Evolutionary conservation across 495 filamentous ascomycete species (phyloP).

Genomic region (Coniosporium apollinis): DNA sequence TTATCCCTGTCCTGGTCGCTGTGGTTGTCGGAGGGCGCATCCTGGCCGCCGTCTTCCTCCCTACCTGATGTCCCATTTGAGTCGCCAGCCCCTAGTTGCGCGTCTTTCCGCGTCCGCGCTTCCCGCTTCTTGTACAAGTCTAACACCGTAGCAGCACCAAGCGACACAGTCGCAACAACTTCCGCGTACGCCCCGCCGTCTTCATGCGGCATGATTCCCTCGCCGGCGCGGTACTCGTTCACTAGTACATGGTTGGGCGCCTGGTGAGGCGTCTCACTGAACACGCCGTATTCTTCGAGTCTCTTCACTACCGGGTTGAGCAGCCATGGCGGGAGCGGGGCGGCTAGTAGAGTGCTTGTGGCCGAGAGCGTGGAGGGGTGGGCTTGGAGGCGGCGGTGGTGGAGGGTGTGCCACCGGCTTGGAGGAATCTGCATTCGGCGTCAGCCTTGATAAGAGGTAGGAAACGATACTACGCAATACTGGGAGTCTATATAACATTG

Average conservation of each 20-base stretch:
- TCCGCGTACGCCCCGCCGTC: conserved; percentile 78
- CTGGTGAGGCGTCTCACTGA: conserved; percentile 51
- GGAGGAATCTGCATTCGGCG: conserved; percentile 15
- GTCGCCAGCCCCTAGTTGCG: conserved; percentile 12
- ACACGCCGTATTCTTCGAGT: conserved; percentile 44
- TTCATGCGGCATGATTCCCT: conserved; percentile 95
- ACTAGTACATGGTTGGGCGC: conserved; percentile 82
- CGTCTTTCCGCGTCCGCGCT: too few species aligned
- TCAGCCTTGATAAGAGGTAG: not conserved
- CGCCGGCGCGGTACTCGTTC: conserved; percentile 76
- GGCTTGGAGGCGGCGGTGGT: conserved; percentile 76
- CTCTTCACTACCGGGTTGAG: conserved; percentile 50
- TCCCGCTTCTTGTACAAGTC: conserved; percentile 62
- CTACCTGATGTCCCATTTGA: conserved; percentile 12
- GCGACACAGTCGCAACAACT: conserved; percentile 76
- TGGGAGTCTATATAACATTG: not conserved
- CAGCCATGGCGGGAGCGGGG: conserved; percentile 66
- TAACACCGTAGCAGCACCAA: conserved; percentile 61
- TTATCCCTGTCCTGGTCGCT: not conserved
- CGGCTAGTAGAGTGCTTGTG: conserved; percentile 55
- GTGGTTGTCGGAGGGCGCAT: too few species aligned
- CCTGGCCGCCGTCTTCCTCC: conserved; percentile 8
- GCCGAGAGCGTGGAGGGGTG: conserved; percentile 65
- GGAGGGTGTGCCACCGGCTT: conserved; percentile 62
- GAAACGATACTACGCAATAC: too few species aligned